Evolutionary conservation across 2,329 filamentous ascomycete genomes (phyloP), one percentile per base, ranked within the genome.

Genomic region (Penicillium sp.): DNA sequence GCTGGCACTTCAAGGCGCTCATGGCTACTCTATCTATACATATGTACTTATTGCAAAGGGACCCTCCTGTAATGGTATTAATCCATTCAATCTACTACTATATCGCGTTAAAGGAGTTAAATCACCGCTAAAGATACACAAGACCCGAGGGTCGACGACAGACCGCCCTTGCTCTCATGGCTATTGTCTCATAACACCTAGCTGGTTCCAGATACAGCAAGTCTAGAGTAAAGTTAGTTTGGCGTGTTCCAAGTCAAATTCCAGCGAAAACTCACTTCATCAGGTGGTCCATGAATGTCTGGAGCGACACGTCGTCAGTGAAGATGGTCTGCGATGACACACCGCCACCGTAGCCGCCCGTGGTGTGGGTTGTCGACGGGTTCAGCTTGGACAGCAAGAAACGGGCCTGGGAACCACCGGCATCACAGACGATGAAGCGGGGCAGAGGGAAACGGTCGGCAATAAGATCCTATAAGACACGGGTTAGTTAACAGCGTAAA

Each of bases 241-340:
- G 13, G 12, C 38, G 28, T 10, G 38, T 34, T 43, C 34, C 34
- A n/a, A 15, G 13, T 12, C 26, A 21, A 49, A 26, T 39, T 2
- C 6, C 9, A 22, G 29, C 29, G 12, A 17, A 9, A 19, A 77
- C 84, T 72, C 77, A 90, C 88, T 98, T 98, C 93, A 98, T 98
- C 68, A 98, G 76, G 73, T 97, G 90, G 64, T 98, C 93, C 93
- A 98, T 98, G 68, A 98, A 98, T 1, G 91, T 97, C 72, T 97
- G 91, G 66, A 98, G 75, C 48, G 89, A 96, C 48, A 98, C 93
- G 69, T 98, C 93, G 64, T 98, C 93, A 1, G 93, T 98, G 74
- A 98, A 98, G 62, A 98, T 98, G 5, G 93, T 98, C 72, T 98
- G 93, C 8, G 91, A 90, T 41, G 86, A 90, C 64, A 86, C 83